Base-by-base conservation (phyloP, 2,329 filamentous ascomycete species). In the Colletotrichum viniferum region DNA sequence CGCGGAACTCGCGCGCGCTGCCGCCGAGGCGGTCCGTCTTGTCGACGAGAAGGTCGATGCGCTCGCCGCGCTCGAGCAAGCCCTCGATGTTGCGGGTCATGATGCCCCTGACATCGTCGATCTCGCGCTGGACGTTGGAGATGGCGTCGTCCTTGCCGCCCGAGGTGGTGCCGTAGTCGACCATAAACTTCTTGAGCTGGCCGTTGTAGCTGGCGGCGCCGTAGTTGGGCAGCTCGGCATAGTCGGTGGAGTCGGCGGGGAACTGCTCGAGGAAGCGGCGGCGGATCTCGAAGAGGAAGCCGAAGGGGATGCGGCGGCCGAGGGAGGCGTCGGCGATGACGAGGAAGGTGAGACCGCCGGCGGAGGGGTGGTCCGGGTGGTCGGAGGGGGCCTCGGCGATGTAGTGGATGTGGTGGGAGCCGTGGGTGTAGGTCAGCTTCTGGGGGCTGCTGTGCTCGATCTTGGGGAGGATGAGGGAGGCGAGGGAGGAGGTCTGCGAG, bases 41-140 rank as follows among this genome's bases (percentile, higher is more conserved):
- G 84, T 98, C 96, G 26, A 99, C 96, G 61, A 99, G 87, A 79
- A 98, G 85, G 86, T 98, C 96, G 82, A 99, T 96, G 78, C 96
- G 90, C 90, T 99, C 97, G 48, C 97, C 96, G 38, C 96, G 89
- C 89, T 98, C 95, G 55, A 98, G 87, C 77, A 98, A 90, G 68
- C 94, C 91, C 88, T 98, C 96, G 78, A 98, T 98, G 83, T 98
- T 98, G 87, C 96, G 93, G 72, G 95, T 97, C 96, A 98, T 98
- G 83, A 98, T 97, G 77, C 96, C 95, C 71, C 94, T 88, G 67
- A 98, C 96, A 81, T 95, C 96, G 78, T 98, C 96, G 80, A 99
- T 98, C 86, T 98, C 97, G 72, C 92, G 90, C 85, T 95, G 94
- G 48, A 95, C 96, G 77, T 94, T 96, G 69, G 91, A 89, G 76